Conservation (phyloP, 441 rosid species). For the Manihot esculenta region DNA sequence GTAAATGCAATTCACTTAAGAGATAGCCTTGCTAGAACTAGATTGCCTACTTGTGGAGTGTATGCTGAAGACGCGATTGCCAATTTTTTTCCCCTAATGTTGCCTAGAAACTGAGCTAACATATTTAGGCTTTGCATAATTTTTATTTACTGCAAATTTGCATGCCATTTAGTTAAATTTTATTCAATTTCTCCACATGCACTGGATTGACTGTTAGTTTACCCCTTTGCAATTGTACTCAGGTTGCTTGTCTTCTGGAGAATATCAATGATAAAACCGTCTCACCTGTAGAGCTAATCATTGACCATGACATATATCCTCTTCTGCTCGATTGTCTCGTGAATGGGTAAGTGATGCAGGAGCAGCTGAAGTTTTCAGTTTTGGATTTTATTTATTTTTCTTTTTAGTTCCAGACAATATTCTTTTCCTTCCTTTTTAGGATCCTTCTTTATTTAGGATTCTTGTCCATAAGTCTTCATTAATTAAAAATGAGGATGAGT, state of each 20-base stretch:
- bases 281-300: slow-evolving; percentile 48
- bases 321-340: slow-evolving; percentile 69
- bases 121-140: background rate
- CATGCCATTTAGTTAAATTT: background rate
- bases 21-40: background rate
- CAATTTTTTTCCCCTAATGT: background rate
- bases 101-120: background rate
- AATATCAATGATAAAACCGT: slow-evolving; percentile 36
- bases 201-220: background rate
- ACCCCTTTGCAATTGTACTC: slow-evolving; percentile 13
- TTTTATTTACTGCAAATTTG: background rate
- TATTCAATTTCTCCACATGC: background rate
- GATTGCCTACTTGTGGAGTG: background rate
- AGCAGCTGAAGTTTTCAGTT: no score
- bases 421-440: no score
- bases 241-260: slow-evolving; percentile 70
- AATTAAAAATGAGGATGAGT: no score
- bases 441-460: no score
- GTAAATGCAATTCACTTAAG: background rate
- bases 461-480: no score
- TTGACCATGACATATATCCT: slow-evolving; percentile 58
- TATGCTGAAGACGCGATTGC: background rate
- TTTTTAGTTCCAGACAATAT: no score
- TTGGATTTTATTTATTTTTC: no score
- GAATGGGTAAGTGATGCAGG: slow-evolving; percentile 38